phyloP scores from a whole-genome alignment of 139 green algal species.

The Picochlorum sp. region DNA sequence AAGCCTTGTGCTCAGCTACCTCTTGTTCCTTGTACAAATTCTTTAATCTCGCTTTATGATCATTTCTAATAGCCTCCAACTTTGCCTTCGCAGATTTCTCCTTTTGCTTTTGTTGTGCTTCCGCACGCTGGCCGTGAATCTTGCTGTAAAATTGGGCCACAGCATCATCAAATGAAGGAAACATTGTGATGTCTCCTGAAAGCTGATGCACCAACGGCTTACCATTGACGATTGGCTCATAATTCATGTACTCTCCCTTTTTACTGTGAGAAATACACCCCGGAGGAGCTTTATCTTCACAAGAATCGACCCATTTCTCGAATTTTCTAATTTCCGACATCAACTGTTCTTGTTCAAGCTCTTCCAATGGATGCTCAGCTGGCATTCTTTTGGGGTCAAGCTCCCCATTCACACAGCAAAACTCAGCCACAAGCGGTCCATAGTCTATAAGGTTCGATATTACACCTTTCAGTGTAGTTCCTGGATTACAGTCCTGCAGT shows the following conservation, averaged over 20 bases:
- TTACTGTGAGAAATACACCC: conserved; percentile 35
- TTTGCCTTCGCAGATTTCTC: conserved; percentile 55
- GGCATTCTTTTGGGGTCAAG: conserved; percentile 30
- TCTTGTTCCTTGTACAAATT: conserved; percentile 51
- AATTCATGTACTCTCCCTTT: conserved; percentile 23
- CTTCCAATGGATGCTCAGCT: conserved; percentile 6
- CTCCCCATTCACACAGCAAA: conserved; percentile 56
- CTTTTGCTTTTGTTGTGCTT: conserved; percentile 29
- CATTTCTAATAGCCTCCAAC: conserved; percentile 60
- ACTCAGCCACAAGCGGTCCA: conserved; percentile 68
- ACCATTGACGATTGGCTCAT: conserved; percentile 55
- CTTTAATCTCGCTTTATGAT: conserved; percentile 55
- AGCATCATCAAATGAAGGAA: conserved; percentile 77
- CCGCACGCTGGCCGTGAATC: conserved; percentile 62
- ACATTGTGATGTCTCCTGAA: conserved; percentile 19
- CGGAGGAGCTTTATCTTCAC: conserved; percentile 28
- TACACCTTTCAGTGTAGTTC: conserved; percentile 11
- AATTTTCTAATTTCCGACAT: conserved; percentile 9
- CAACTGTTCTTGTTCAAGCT: conserved; percentile 15
- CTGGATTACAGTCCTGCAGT: neutral
- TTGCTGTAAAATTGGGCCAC: conserved; percentile 87
- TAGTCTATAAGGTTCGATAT: conserved; percentile 47
- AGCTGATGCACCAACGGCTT: neutral
- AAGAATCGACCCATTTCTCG: conserved; percentile 44
- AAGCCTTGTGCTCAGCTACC: conserved; percentile 24